Conservation (phyloP, 1,284 basidiomycete species). For the Ceratobasidium sp. region DNA sequence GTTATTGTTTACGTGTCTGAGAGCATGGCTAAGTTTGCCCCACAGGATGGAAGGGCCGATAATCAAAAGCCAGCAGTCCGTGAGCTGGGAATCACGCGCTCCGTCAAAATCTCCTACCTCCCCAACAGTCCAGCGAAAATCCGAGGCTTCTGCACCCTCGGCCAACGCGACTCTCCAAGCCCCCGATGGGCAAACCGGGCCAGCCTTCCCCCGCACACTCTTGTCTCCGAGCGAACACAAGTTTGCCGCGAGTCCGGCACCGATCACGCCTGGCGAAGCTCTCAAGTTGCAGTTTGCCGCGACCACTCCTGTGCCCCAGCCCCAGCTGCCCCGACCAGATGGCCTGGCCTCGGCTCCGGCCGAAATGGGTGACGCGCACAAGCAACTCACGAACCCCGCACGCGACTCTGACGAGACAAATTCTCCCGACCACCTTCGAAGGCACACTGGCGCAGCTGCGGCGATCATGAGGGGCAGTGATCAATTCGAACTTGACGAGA, state of each 20-base stretch:
- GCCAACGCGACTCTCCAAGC: slow-evolving; percentile 8
- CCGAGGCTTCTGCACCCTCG: slow-evolving; percentile 5
- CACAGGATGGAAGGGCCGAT: slow-evolving; percentile 73
- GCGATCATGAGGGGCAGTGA: slow-evolving; percentile 6
- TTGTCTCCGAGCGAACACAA: slow-evolving; percentile 59
- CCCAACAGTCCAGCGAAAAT: slow-evolving; percentile 18
- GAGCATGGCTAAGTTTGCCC: slow-evolving; percentile 28
- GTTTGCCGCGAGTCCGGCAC: slow-evolving; percentile 57
- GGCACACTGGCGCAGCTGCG: slow-evolving; percentile 14
- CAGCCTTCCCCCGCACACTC: slow-evolving; percentile 47
- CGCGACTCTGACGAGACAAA: slow-evolving; percentile 5
- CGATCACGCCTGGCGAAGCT: slow-evolving; percentile 48
- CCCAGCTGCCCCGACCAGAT: slow-evolving; percentile 6
- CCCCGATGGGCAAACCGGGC: background rate
- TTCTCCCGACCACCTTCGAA: slow-evolving; percentile 9
- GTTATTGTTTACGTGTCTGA: slow-evolving; percentile 48
- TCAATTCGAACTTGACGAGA: slow-evolving; percentile 39
- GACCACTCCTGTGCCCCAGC: background rate
- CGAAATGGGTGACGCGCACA: slow-evolving; percentile 58
- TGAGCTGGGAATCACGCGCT: slow-evolving; percentile 49
- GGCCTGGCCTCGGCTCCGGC: slow-evolving; percentile 63
- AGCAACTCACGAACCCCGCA: slow-evolving; percentile 41
- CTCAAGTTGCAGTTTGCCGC: slow-evolving; percentile 22
- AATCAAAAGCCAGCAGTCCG: slow-evolving; percentile 42
- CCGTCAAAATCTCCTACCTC: slow-evolving; percentile 36